Evolutionary conservation across 352 stramenopile genomes (phyloP).

Genomic region (Globisporangium paddicum): DNA sequence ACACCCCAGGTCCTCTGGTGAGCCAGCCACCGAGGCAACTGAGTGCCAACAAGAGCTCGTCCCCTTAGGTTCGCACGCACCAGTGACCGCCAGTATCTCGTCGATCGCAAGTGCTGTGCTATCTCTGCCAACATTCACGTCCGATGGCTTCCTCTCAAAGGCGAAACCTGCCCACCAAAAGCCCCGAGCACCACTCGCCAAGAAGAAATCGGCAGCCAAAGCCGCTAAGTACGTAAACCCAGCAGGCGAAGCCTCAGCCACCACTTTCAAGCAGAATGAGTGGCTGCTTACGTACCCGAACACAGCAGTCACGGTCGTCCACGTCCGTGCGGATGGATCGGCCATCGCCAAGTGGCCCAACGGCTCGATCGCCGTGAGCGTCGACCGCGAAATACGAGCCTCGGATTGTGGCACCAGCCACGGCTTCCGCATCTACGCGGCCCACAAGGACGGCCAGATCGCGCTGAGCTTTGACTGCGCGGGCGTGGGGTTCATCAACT

Average conservation of each 20-base stretch:
- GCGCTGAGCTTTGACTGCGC: conserved; percentile 59
- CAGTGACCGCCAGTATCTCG: conserved; percentile 13
- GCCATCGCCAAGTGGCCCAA: conserved; percentile 64
- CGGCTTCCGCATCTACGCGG: conserved; percentile 63
- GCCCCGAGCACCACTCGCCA: background rate
- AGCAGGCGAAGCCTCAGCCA: background rate
- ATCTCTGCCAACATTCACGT: conserved; percentile 42
- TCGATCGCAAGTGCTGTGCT: conserved; percentile 47
- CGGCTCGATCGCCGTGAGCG: conserved; percentile 54
- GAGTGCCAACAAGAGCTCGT: background rate
- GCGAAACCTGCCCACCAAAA: conserved; percentile 9
- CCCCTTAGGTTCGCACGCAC: background rate
- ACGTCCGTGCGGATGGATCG: conserved; percentile 58
- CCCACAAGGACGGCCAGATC: conserved; percentile 62
- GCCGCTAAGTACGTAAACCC: background rate
- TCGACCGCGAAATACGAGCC: conserved; percentile 40
- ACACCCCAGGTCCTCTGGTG: background rate
- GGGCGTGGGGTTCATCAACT: conserved; percentile 77
- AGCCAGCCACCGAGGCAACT: background rate
- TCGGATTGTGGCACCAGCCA: conserved; percentile 6
- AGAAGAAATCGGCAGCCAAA: conserved; percentile 2
- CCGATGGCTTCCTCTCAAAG: conserved; percentile 23
- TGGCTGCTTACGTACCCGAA: conserved; percentile 39
- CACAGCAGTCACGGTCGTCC: conserved; percentile 40
- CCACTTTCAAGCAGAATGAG: conserved; percentile 35